These are phyloP conservation scores for Achaetomium macrosporum DNA, from an alignment of 2,329 filamentous ascomycete species.

Conservation along the genomic window DNA sequence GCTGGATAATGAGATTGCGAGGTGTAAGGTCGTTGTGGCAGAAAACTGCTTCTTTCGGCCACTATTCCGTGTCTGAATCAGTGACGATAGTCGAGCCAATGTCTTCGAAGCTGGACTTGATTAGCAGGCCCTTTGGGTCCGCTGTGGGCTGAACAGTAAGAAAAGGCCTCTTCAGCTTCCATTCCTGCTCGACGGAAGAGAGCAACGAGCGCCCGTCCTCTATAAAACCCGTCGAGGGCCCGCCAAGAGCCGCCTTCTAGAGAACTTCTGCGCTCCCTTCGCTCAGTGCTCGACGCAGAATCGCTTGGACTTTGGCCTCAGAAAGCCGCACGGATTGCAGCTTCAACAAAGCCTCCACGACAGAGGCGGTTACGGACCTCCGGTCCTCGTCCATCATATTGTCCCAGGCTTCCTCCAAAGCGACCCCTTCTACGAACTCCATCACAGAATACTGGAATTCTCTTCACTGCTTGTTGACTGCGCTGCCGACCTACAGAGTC, in stretches of 20 bases:
- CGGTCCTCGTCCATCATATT: neutral
- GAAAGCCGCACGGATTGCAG: neutral
- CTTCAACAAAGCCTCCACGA: neutral
- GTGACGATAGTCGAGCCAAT: neutral
- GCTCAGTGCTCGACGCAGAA: neutral
- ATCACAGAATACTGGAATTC: neutral
- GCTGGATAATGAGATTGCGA: neutral
- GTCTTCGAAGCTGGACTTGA: neutral
- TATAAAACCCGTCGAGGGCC: neutral
- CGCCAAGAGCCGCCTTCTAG: neutral
- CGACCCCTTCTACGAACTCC: neutral
- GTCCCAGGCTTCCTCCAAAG: neutral
- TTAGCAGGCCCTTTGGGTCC: neutral
- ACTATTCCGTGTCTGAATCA: neutral
- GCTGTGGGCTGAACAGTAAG: neutral
- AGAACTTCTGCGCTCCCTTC: neutral
- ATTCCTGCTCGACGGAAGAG: neutral
- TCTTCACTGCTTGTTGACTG: neutral
- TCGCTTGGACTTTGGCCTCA: neutral
- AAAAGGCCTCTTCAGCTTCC: neutral
- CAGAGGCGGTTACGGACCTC: neutral
- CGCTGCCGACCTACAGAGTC: neutral
- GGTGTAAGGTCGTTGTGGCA: slow-evolving; percentile 1
- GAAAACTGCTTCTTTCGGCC: slow-evolving; percentile 1
- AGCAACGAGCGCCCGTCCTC: neutral